These are phyloP conservation scores for Venturia pyrina DNA, from an alignment of 2,329 filamentous ascomycete species.

Conservation along the genomic window DNA sequence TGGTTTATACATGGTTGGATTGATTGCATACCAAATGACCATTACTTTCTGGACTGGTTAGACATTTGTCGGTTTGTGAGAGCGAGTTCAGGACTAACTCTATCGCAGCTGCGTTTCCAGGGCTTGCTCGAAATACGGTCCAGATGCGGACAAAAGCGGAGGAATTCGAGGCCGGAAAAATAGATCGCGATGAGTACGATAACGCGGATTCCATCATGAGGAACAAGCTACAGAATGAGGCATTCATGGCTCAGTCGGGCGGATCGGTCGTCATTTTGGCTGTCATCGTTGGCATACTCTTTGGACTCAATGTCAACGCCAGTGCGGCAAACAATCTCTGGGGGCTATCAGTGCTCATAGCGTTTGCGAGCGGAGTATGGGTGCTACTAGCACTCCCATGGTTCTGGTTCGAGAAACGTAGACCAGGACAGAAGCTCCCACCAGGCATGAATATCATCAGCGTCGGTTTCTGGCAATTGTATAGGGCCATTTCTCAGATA, in stretches of 20 bases:
- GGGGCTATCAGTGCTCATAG: conserved; percentile 55
- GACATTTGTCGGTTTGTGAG: not conserved
- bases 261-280: conserved; percentile 51
- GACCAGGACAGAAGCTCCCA: conserved; percentile 46
- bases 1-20: conserved; percentile 55
- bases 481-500: conserved; percentile 47
- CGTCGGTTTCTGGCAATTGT: conserved; percentile 53
- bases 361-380: conserved; percentile 56
- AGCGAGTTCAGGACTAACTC: conserved; percentile 19
- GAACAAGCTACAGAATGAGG: conserved; percentile 52
- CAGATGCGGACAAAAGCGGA: conserved; percentile 41
- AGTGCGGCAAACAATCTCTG: conserved; percentile 54
- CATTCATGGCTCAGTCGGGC: conserved; percentile 54
- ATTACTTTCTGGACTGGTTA: conserved; percentile 54
- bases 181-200: conserved; percentile 51
- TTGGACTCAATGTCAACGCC: conserved; percentile 49
- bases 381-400: conserved; percentile 53
- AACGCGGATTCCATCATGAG: conserved; percentile 51
- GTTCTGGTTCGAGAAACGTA: conserved; percentile 55
- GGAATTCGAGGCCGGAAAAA: conserved; percentile 40
- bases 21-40: conserved; percentile 57
- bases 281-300: conserved; percentile 56
- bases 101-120: conserved; percentile 43
- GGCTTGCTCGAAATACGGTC: conserved; percentile 44
- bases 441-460: conserved; percentile 42